Conservation (phyloP, 768 basidiomycete species). For the Boletus rex-veris region DNA sequence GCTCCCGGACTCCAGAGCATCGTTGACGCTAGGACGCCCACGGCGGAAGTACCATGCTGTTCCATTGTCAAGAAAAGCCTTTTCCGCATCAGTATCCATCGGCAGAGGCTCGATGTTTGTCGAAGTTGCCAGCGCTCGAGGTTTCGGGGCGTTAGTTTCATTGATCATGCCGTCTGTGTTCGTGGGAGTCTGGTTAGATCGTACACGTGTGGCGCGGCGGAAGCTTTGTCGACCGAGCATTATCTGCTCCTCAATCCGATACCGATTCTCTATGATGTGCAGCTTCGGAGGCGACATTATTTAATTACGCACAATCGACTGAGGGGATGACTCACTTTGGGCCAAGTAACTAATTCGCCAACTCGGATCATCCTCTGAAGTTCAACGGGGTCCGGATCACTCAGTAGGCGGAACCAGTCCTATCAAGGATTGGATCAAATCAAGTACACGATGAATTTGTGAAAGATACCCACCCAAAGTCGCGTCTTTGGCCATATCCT, state of each 20-base stretch:
- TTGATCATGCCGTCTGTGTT: slow-evolving; percentile 23
- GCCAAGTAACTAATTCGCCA: slow-evolving; percentile 93
- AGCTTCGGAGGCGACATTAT: slow-evolving; percentile 45
- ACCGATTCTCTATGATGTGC: slow-evolving; percentile 93
- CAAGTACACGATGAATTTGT: background rate
- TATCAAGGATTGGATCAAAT: slow-evolving; percentile 24
- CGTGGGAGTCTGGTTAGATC: slow-evolving; percentile 19
- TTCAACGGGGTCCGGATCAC: slow-evolving; percentile 78
- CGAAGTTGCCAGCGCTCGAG: slow-evolving; percentile 11
- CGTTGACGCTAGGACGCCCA: slow-evolving; percentile 33
- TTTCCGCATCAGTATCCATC: slow-evolving; percentile 78
- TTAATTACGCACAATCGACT: background rate
- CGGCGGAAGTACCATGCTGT: slow-evolving; percentile 55
- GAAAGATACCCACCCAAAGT: slow-evolving; percentile 48
- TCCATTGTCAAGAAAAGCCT: slow-evolving; percentile 53
- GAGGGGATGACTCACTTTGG: slow-evolving; percentile 57
- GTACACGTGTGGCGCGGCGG: slow-evolving; percentile 45
- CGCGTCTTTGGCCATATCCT: slow-evolving; percentile 87
- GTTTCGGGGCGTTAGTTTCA: slow-evolving; percentile 19
- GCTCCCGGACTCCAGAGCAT: slow-evolving; percentile 30
- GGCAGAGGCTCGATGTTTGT: slow-evolving; percentile 58
- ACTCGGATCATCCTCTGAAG: slow-evolving; percentile 83
- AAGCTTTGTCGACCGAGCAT: slow-evolving; percentile 71
- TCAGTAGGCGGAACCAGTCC: slow-evolving; percentile 84
- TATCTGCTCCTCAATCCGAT: slow-evolving; percentile 80